Conservation (phyloP, 441 rosid genomes). For the Euphorbia schlechtendalii region DNA sequence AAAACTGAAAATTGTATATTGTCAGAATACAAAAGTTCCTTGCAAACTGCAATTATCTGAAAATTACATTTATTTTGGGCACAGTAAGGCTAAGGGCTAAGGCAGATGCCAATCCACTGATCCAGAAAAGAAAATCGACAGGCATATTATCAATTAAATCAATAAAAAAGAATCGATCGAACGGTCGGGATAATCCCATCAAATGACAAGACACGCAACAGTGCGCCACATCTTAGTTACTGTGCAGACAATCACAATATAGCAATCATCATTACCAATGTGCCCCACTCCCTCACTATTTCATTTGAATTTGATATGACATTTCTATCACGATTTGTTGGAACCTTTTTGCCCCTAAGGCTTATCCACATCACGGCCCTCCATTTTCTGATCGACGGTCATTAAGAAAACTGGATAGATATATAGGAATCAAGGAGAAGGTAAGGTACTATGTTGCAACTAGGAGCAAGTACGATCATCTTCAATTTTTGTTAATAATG, state of each 20-base stretch:
- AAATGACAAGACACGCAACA: constrained; percentile 20
- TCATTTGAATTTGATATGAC: constrained; percentile 29
- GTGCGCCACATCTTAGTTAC: constrained; percentile 26
- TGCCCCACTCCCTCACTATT: constrained; percentile 2
- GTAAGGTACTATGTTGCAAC: too few species aligned
- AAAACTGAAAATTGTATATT: too few species aligned
- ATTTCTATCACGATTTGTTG: constrained; percentile 35
- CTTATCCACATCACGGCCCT: constrained; percentile 16
- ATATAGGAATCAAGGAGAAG: too few species aligned
- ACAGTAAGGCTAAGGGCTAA: neutral
- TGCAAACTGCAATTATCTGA: neutral
- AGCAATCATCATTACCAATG: constrained; percentile 13
- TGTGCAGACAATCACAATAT: neutral
- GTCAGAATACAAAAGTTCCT: too few species aligned
- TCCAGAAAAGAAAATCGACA: neutral
- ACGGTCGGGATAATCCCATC: constrained; percentile 21
- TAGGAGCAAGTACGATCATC: too few species aligned
- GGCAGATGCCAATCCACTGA: neutral
- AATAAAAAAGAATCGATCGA: neutral
- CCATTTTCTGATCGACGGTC: neutral
- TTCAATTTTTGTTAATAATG: too few species aligned
- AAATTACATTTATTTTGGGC: too few species aligned
- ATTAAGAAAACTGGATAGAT: too few species aligned
- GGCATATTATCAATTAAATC: too few species aligned
- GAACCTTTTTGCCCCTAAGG: neutral